phyloP scores from a whole-genome alignment of 306 rosid genomes.

The Pyrus communis region DNA sequence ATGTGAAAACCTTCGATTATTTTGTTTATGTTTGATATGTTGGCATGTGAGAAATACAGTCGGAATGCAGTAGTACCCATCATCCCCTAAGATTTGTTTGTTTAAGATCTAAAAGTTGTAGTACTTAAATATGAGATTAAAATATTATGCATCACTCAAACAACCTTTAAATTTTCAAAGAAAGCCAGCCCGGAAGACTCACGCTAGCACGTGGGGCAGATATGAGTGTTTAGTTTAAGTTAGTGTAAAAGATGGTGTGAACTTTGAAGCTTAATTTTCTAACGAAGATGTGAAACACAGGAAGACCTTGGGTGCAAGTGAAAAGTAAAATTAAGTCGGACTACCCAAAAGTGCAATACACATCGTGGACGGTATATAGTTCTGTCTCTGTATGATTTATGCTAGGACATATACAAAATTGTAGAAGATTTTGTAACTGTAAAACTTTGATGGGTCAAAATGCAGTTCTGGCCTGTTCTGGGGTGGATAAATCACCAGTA shows the following conservation, averaged over 20 bases:
- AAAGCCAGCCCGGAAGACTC: background rate
- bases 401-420: background rate
- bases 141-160: conserved; percentile 4
- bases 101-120: background rate
- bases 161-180: background rate
- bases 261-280: conserved; percentile 9
- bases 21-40: conserved; percentile 1
- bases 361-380: conserved; percentile 78
- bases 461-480: conserved; percentile 87
- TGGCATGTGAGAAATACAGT: conserved; percentile 9
- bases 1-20: conserved; percentile 12
- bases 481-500: conserved; percentile 90
- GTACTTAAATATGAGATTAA: background rate
- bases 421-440: background rate
- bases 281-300: conserved; percentile 37
- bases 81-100: background rate
- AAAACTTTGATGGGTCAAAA: conserved; percentile 16
- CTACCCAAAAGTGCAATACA: conserved; percentile 66
- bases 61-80: background rate
- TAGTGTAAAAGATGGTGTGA: background rate
- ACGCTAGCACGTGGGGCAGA: background rate
- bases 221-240: background rate
- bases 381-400: conserved; percentile 8
- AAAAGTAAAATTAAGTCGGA: conserved; percentile 81
- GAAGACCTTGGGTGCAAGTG: conserved; percentile 76